phyloP scores from a whole-genome alignment of 148 eudicot species.

The Rhododendron williamsianum region DNA sequence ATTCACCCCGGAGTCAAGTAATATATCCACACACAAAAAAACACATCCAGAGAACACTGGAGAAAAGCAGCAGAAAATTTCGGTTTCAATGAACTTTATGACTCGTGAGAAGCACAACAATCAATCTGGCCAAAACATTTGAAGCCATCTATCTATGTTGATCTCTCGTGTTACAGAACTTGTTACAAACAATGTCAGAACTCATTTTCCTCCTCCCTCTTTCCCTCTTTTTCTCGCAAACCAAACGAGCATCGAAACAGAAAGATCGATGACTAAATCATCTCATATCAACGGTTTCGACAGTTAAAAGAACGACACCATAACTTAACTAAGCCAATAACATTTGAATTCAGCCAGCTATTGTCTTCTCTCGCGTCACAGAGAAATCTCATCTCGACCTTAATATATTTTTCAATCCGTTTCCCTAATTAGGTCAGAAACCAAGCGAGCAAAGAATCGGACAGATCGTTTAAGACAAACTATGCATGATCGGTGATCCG shows the following conservation, averaged over 20 bases:
- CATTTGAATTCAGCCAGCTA: neutral
- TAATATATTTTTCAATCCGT: neutral
- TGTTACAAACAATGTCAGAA: neutral
- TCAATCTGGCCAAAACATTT: neutral
- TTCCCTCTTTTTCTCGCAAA: neutral
- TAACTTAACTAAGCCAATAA: neutral
- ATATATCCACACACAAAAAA: neutral
- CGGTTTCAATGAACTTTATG: neutral
- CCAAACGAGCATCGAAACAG: neutral
- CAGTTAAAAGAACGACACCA: neutral
- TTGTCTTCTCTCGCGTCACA: neutral
- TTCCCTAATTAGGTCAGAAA: neutral
- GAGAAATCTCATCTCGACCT: neutral
- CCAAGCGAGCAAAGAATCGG: slow-evolving; percentile 1
- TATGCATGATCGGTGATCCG: neutral
- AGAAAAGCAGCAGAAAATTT: neutral
- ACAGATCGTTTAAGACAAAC: neutral
- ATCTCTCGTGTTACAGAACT: neutral
- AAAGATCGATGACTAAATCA: neutral
- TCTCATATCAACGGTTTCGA: neutral
- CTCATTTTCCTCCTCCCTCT: neutral
- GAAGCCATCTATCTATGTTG: neutral
- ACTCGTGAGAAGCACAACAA: neutral
- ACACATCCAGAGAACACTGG: neutral
- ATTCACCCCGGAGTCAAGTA: neutral